phyloP scores from a whole-genome alignment of 2,329 filamentous ascomycete genomes.

The Cordyceps javanica region DNA sequence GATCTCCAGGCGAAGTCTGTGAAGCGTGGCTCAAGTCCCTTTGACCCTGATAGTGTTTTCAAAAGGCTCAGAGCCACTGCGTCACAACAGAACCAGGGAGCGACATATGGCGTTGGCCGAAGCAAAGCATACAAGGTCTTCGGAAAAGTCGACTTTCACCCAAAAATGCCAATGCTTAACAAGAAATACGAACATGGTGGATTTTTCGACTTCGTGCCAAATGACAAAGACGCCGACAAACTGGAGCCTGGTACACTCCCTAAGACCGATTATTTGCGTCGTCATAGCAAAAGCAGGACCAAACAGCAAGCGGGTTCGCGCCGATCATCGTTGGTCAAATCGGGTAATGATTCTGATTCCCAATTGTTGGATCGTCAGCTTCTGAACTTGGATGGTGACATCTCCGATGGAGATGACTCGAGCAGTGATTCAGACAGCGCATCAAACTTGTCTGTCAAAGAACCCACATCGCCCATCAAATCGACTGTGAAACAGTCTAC shows the following conservation, averaged over 20 bases:
- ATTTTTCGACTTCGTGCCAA: slow-evolving; percentile 40
- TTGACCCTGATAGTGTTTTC: slow-evolving; percentile 52
- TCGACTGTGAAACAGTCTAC: slow-evolving; percentile 34
- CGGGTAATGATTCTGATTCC: neutral
- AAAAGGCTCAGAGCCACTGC: slow-evolving; percentile 50
- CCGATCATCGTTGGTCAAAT: slow-evolving; percentile 5
- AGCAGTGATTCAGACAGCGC: slow-evolving; percentile 53
- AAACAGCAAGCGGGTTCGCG: slow-evolving; percentile 23
- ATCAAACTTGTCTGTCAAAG: slow-evolving; percentile 43
- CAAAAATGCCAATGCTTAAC: slow-evolving; percentile 46
- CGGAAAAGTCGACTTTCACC: slow-evolving; percentile 48
- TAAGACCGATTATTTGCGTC: slow-evolving; percentile 42
- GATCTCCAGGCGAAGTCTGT: slow-evolving; percentile 23
- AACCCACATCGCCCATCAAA: slow-evolving; percentile 44
- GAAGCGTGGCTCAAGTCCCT: slow-evolving; percentile 52
- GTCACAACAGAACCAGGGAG: slow-evolving; percentile 17
- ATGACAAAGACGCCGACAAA: slow-evolving; percentile 15
- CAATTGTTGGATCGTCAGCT: neutral
- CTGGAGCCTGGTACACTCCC: slow-evolving; percentile 31
- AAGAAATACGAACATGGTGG: slow-evolving; percentile 55
- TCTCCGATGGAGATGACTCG: slow-evolving; percentile 31
- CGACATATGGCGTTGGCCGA: slow-evolving; percentile 16
- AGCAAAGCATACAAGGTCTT: slow-evolving; percentile 42
- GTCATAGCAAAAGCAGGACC: slow-evolving; percentile 38
- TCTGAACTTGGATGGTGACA: slow-evolving; percentile 6